phyloP scores from a whole-genome alignment of 805 yeast genomes.

The Maudiozyma bulderi region DNA sequence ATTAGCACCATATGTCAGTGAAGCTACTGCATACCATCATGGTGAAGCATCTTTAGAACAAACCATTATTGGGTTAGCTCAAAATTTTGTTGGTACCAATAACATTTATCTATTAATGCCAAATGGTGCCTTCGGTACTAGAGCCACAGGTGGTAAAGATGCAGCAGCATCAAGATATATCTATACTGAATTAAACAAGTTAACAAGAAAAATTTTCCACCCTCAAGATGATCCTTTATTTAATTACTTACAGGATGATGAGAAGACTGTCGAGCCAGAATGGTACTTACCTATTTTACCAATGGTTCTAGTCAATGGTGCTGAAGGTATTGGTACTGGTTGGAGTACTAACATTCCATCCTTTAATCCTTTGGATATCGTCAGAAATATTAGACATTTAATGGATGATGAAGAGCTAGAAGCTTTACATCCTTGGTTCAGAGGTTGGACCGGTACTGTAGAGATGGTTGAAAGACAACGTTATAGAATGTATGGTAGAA shows the following conservation, averaged over 20 bases:
- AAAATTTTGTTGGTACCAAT: conserved; percentile 87
- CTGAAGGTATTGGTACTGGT: conserved; percentile 98
- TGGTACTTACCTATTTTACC: conserved; percentile 94
- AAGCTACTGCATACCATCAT: conserved; percentile 88
- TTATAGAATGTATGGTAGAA: conserved; percentile 67
- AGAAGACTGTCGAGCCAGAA: conserved; percentile 86
- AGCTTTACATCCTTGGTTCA: conserved; percentile 85
- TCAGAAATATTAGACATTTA: conserved; percentile 58
- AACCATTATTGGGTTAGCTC: conserved; percentile 90
- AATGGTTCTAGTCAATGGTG: conserved; percentile 88
- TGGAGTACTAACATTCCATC: conserved; percentile 94
- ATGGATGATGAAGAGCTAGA: conserved; percentile 62
- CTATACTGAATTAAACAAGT: conserved; percentile 68
- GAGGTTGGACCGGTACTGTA: conserved; percentile 87
- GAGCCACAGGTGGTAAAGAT: conserved; percentile 96
- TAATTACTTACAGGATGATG: conserved; percentile 83
- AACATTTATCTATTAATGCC: conserved; percentile 79
- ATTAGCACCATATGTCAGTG: conserved; percentile 81
- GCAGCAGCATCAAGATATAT: conserved; percentile 98
- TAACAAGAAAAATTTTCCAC: conserved; percentile 70
- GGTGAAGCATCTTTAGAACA: conserved; percentile 84
- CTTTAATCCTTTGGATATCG: conserved; percentile 78
- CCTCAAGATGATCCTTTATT: conserved; percentile 71
- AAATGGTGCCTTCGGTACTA: conserved; percentile 91
- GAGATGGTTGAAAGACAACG: conserved; percentile 56